Evolutionary conservation across 345 rosid species (phyloP).

Genomic region (Syzygium jambos): DNA sequence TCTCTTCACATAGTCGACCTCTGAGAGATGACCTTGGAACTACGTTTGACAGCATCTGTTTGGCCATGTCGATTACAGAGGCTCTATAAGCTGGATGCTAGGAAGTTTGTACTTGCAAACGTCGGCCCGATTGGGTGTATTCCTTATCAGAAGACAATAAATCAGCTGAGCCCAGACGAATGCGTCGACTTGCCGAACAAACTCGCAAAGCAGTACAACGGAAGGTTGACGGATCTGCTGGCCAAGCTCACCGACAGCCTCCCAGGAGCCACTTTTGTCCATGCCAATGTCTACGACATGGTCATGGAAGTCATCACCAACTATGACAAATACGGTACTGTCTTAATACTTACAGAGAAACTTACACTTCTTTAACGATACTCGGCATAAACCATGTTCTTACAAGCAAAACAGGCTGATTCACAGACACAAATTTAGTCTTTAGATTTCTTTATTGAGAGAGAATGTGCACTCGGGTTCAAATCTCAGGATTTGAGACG

Average conservation of each 20-base stretch:
- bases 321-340: conserved; percentile 52
- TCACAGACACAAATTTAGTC: neutral
- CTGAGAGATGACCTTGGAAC: neutral
- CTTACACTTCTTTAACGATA: neutral
- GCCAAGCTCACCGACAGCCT: conserved; percentile 47
- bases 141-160: conserved; percentile 77
- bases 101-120: conserved; percentile 82
- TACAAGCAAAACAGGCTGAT: neutral
- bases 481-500: conserved; percentile 52
- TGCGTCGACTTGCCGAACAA: conserved; percentile 75
- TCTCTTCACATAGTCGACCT: neutral
- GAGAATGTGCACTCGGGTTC: neutral
- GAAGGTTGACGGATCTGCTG: conserved; percentile 48
- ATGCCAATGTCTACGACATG: conserved; percentile 72
- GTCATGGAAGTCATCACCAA: conserved; percentile 88
- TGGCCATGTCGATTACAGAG: conserved; percentile 36
- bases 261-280: conserved; percentile 60
- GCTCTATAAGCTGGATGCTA: conserved; percentile 63
- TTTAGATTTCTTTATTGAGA: neutral
- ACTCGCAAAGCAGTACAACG: conserved; percentile 64
- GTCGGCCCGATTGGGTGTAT: conserved; percentile 97
- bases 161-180: conserved; percentile 45
- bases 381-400: neutral
- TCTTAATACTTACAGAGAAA: neutral
- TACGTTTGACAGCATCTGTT: neutral